Conservation (phyloP, 2,329 filamentous ascomycete species). For the Aspergillus oerlinghausenensis region DNA sequence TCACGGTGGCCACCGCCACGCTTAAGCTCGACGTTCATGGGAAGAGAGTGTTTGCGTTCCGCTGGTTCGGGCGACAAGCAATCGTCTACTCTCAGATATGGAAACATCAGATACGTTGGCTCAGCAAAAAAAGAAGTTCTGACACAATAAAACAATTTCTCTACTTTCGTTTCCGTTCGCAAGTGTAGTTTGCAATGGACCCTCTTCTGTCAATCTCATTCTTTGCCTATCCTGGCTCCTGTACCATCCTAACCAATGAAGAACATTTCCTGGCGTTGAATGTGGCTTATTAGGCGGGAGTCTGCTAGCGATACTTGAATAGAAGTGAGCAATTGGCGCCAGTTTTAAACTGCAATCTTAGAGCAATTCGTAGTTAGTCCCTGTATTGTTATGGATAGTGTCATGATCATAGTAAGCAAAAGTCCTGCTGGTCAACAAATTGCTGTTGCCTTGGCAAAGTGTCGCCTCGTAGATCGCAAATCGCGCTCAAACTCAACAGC, state of each 20-base stretch:
- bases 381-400: too few species aligned
- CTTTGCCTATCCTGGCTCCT: conserved; percentile 12
- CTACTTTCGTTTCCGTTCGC: conserved; percentile 11
- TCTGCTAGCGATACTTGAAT: neutral
- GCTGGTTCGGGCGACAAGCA: conserved; percentile 12
- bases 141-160: neutral
- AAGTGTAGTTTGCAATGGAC: conserved; percentile 3
- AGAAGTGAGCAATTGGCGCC: neutral
- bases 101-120: neutral
- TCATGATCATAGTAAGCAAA: too few species aligned
- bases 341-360: neutral
- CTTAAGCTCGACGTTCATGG: conserved; percentile 6
- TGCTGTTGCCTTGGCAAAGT: neutral
- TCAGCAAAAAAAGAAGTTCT: neutral
- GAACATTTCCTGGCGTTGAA: neutral
- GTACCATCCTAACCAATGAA: conserved; percentile 13
- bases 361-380: neutral
- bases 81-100: neutral
- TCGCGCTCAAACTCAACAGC: neutral
- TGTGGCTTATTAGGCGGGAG: neutral
- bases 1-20: conserved; percentile 18
- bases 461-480: neutral
- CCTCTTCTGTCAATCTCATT: conserved; percentile 9
- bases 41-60: neutral
- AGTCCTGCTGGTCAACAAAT: neutral